Evolutionary conservation across 75 land plant species (phyloP), one percentile per base, ranked within the genome.

Genomic region (Adiantum capillusveneris): DNA sequence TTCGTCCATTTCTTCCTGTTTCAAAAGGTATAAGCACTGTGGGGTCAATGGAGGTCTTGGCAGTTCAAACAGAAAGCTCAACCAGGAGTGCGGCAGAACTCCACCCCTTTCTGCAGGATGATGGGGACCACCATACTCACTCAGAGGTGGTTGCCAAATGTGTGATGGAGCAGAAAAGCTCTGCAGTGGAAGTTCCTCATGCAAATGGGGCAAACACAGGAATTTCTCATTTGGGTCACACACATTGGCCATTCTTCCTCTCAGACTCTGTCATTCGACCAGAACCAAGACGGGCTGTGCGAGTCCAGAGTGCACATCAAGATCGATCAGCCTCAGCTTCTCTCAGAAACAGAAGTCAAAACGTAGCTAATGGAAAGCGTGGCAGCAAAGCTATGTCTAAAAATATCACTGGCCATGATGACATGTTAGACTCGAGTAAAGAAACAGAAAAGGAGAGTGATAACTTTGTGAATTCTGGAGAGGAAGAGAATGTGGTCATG

Each of bases 401-500:
- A 34, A 34, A 9, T 34, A 34, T 5, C 9, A 34, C 37, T 34
- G 37, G 37, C 7, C 3, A 3, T 34, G 9, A 5, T 9, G 37
- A 34, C 9, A 9, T 34, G 3, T 5, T 34, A 5, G 7, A 34
- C 7, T 34, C 37, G 9, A 9, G 25, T 2, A 55, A 30, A 3
- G 9, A 55, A 2, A 55, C 5, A 25, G 57, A 24, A 17, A 24
- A 55, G 22, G 25, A 24, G 9, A 46, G 5, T n/a, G 6, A n/a
- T 46, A 14, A 46, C 14, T 20, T n/a, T 3, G 5, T n/a, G 14
- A 20, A 20, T 17, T 17, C 49, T 46, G 17, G 49, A 3, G 49
- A 20, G 17, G 49, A 46, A n/a, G 49, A 46, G 25, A 82, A 45
- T 6, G 86, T 89, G 22, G 79, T 89, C 31, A 89, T 89, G 95